phyloP scores from a whole-genome alignment of 495 filamentous ascomycete genomes.

The Trichoderma gamsii region DNA sequence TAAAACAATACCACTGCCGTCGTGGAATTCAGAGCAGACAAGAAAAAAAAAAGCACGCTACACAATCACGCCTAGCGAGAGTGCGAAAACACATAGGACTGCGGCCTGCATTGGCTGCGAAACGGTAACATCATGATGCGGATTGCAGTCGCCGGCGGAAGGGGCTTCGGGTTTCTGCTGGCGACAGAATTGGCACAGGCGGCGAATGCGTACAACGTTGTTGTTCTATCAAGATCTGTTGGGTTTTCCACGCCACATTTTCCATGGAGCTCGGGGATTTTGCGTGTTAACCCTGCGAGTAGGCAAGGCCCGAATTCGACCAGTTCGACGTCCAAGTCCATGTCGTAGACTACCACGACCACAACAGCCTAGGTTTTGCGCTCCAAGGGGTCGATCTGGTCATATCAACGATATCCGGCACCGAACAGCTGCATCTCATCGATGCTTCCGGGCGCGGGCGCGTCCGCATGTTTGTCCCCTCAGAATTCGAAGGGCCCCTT shows the following conservation, averaged over 20 bases:
- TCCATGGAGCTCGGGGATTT: not conserved
- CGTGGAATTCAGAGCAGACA: not conserved
- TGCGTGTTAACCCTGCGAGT: constrained; percentile 15
- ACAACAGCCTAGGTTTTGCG: constrained; percentile 51
- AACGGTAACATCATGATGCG: constrained; percentile 48
- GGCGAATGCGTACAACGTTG: constrained; percentile 48
- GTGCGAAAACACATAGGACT: not conserved
- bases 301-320: constrained; percentile 21
- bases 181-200: constrained; percentile 53
- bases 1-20: not conserved
- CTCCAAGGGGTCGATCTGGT: constrained; percentile 65
- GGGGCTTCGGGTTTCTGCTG: constrained; percentile 60
- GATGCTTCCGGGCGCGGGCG: constrained; percentile 58
- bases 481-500: constrained; percentile 63
- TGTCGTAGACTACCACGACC: constrained; percentile 56
- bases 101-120: not conserved
- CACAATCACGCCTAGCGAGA: not conserved
- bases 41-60: not conserved
- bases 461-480: constrained; percentile 66
- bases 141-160: constrained; percentile 67
- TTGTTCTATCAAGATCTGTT: constrained; percentile 63
- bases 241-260: constrained; percentile 19
- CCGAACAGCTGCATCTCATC: constrained; percentile 63
- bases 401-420: constrained; percentile 64
- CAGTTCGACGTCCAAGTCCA: constrained; percentile 52